A percentile compares a stretch with the other conserved stretches of the same genome.
Evolutionary conservation across 192 early-diverging fungal species (phyloP).

Genomic region (Phycomyces blakesleeanus): DNA sequence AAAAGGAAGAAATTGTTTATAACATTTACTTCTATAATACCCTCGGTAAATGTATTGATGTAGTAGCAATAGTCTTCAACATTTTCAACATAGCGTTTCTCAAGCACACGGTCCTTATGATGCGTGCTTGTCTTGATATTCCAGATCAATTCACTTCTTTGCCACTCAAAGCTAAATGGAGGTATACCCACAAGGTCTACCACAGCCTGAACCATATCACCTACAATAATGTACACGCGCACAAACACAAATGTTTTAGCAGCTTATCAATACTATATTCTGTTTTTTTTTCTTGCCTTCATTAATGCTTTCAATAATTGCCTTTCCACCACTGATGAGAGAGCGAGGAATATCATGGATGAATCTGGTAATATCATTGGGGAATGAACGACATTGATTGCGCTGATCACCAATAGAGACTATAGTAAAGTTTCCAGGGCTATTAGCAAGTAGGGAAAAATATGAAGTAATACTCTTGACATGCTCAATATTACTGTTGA

Average conservation of each 20-base stretch:
- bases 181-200: slow-evolving; percentile 44
- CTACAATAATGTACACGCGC: slow-evolving; percentile 16
- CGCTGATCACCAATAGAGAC: slow-evolving; percentile 40
- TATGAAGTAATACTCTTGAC: slow-evolving; percentile 18
- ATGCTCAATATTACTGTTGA: slow-evolving; percentile 26
- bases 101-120: slow-evolving; percentile 33
- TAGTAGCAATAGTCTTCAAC: slow-evolving; percentile 30
- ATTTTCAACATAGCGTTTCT: slow-evolving; percentile 35
- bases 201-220: slow-evolving; percentile 40
- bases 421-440: slow-evolving; percentile 46
- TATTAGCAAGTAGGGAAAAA: slow-evolving; percentile 37
- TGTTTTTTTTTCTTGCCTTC: slow-evolving; percentile 29
- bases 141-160: slow-evolving; percentile 35
- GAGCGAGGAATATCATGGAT: slow-evolving; percentile 41
- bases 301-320: slow-evolving; percentile 39
- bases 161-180: slow-evolving; percentile 46
- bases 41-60: slow-evolving; percentile 38
- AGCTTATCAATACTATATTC: neutral
- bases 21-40: slow-evolving; percentile 35
- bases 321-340: slow-evolving; percentile 38
- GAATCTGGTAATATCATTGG: slow-evolving; percentile 31
- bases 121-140: slow-evolving; percentile 27
- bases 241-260: too few relatives aligned
- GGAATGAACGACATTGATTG: slow-evolving; percentile 39
- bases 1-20: too few relatives aligned